These are phyloP conservation scores for Mycena floridula DNA, from an alignment of 768 basidiomycete genomes.

Conservation along the genomic window DNA sequence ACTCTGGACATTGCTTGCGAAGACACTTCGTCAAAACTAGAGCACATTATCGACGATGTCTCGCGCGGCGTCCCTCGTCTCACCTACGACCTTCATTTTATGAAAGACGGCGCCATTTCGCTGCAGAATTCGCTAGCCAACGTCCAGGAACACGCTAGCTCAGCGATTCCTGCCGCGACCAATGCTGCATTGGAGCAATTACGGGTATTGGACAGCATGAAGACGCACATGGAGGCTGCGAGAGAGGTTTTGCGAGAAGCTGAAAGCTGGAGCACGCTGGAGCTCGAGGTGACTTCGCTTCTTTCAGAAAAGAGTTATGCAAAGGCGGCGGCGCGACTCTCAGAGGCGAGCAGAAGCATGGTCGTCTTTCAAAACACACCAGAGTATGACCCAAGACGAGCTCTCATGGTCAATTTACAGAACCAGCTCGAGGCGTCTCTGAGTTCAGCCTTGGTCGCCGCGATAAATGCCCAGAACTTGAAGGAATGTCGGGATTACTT, in stretches of 20 bases:
- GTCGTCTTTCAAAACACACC: conserved; percentile 89
- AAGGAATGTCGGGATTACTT: conserved; percentile 73
- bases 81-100: conserved; percentile 94
- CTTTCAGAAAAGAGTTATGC: conserved; percentile 72
- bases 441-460: conserved; percentile 84
- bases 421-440: conserved; percentile 93
- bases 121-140: conserved; percentile 62
- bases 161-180: conserved; percentile 51
- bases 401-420: conserved; percentile 86
- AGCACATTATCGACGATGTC: conserved; percentile 88
- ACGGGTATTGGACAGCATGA: conserved; percentile 78
- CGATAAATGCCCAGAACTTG: conserved; percentile 76
- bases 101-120: conserved; percentile 84
- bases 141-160: conserved; percentile 50
- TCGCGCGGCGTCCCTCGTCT: conserved; percentile 87
- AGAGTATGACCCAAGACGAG: conserved; percentile 82
- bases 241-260: conserved; percentile 90
- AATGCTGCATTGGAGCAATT: conserved; percentile 67
- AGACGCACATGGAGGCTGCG: conserved; percentile 80
- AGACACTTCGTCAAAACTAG: conserved; percentile 83
- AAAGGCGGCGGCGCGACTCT: conserved; percentile 88
- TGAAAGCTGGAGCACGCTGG: conserved; percentile 94
- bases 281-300: conserved; percentile 86
- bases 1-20: conserved; percentile 82
- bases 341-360: conserved; percentile 86